A percentile compares a stretch with the other conserved stretches of the same genome.
These are phyloP conservation scores for Scedosporium apiospermum DNA, from an alignment of 2,329 filamentous ascomycete species.

Conservation along the genomic window DNA sequence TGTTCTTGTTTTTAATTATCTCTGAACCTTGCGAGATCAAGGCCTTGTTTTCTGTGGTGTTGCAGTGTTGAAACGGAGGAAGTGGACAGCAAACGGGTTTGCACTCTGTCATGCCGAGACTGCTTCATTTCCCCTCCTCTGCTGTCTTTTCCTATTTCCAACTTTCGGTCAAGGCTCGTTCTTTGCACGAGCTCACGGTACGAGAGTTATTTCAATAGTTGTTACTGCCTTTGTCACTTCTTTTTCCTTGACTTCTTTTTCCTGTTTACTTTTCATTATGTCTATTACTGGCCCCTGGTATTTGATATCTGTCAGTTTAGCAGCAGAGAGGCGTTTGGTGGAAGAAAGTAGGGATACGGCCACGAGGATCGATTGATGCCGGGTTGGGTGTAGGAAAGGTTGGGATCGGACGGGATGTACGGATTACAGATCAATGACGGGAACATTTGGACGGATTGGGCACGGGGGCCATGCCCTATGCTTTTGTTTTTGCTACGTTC, in stretches of 20 bases:
- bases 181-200: too few relatives aligned
- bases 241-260: not conserved
- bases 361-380: not conserved
- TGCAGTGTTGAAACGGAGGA: too few relatives aligned
- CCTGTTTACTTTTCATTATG: constrained; percentile 5
- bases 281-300: constrained; percentile 6
- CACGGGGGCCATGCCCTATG: not conserved
- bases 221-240: not conserved
- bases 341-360: constrained; percentile 20
- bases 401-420: not conserved
- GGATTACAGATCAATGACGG: not conserved
- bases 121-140: too few relatives aligned
- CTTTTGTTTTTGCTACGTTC: not conserved
- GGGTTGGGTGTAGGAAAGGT: not conserved
- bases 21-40: not conserved
- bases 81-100: too few relatives aligned
- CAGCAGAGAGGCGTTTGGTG: constrained; percentile 18
- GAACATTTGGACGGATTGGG: not conserved
- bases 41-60: too few relatives aligned
- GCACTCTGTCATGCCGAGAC: too few relatives aligned
- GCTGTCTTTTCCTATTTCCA: too few relatives aligned
- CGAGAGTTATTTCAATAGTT: not conserved
- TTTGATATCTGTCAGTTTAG: constrained; percentile 12
- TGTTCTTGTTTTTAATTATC: constrained; percentile 6
- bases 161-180: too few relatives aligned